phyloP scores from a whole-genome alignment of 257 asterid species.

The Gynochthodes officinalis region DNA sequence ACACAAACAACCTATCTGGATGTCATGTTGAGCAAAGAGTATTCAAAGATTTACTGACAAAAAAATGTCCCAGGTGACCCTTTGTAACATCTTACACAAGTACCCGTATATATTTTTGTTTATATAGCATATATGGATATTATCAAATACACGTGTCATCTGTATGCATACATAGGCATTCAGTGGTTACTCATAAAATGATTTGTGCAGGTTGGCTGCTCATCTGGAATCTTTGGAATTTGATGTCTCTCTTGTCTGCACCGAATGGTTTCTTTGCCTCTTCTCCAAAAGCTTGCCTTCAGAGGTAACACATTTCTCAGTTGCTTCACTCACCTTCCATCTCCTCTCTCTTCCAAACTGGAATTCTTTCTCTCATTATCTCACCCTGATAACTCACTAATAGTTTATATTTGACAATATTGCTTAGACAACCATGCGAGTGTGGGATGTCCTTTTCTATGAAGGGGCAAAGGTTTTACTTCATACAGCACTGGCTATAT shows the following conservation, averaged over 20 bases:
- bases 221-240: slow-evolving; percentile 87
- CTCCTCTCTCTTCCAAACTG: background rate
- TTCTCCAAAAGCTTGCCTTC: slow-evolving; percentile 97
- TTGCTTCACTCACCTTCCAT: background rate
- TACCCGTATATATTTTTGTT: background rate
- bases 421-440: slow-evolving; percentile 82
- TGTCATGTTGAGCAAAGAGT: slow-evolving; percentile 98
- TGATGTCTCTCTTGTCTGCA: slow-evolving; percentile 96
- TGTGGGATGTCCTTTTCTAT: slow-evolving; percentile 97
- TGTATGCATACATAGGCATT: background rate
- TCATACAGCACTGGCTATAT: slow-evolving; percentile 84
- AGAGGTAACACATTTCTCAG: slow-evolving; percentile 50
- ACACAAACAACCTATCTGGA: slow-evolving; percentile 85
- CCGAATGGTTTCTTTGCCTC: slow-evolving; percentile 97
- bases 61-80: slow-evolving; percentile 81
- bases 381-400: background rate
- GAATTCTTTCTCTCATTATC: background rate
- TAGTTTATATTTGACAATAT: slow-evolving; percentile 17
- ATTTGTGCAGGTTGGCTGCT: slow-evolving; percentile 70
- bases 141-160: background rate
- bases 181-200: background rate
- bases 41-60: slow-evolving; percentile 75
- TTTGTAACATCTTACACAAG: slow-evolving; percentile 6
- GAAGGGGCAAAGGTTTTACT: slow-evolving; percentile 91
- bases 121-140: background rate